These are phyloP conservation scores for Rhodosporidiobolus odoratus DNA, from an alignment of 768 basidiomycete species.

Conservation along the genomic window DNA sequence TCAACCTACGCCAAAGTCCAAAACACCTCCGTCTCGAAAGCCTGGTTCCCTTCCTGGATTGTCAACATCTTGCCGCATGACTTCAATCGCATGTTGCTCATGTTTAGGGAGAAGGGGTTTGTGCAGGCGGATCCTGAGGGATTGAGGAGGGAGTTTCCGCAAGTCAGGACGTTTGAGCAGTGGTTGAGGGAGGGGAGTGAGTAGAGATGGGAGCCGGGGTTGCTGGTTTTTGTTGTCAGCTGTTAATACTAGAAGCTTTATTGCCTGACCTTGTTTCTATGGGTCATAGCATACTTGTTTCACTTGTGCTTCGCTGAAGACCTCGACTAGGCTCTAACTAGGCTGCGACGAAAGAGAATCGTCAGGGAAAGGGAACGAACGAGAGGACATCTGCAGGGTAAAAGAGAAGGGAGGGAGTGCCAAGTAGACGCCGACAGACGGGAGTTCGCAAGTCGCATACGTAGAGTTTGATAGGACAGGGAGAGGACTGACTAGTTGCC, in stretches of 20 bases:
- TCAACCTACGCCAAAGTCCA: slow-evolving; percentile 24
- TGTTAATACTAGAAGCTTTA: too few relatives aligned
- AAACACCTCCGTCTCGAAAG: slow-evolving; percentile 32
- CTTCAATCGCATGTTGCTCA: slow-evolving; percentile 14
- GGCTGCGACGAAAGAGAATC: background rate
- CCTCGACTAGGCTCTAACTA: too few relatives aligned
- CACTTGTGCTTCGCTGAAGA: too few relatives aligned
- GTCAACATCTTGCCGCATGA: slow-evolving; percentile 10
- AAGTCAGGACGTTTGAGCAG: background rate
- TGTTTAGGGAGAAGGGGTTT: slow-evolving; percentile 15
- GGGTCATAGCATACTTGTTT: too few relatives aligned
- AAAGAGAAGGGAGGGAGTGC: background rate
- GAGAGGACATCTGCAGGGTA: background rate
- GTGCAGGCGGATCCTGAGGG: background rate
- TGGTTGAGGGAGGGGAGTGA: background rate
- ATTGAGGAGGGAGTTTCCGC: background rate
- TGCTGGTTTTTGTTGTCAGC: too few relatives aligned
- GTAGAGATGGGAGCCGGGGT: too few relatives aligned
- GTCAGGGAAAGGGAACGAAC: background rate
- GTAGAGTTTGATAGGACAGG: too few relatives aligned
- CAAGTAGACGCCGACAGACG: too few relatives aligned
- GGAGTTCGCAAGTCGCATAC: too few relatives aligned
- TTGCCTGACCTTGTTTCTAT: too few relatives aligned
- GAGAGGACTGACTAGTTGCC: slow-evolving; percentile 61
- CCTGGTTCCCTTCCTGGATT: background rate